phyloP scores from a whole-genome alignment of 495 filamentous ascomycete genomes.

The Hypoxylon subgilvum region DNA sequence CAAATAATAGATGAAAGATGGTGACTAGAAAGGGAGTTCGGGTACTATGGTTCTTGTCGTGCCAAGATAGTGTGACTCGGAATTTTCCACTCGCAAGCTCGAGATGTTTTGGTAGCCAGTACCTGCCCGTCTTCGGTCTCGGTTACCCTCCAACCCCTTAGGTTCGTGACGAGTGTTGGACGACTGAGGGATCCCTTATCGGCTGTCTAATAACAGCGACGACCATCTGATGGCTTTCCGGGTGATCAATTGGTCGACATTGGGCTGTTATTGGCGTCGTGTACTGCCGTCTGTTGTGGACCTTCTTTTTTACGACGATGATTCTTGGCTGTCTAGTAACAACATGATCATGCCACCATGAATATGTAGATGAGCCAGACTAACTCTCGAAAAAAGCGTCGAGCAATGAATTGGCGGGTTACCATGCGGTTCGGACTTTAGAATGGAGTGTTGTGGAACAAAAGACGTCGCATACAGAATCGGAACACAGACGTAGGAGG shows the following conservation, averaged over 20 bases:
- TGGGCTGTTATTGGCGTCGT: constrained; percentile 21
- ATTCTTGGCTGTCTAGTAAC: constrained; percentile 41
- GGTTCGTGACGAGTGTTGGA: constrained; percentile 5
- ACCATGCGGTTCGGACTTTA: not conserved
- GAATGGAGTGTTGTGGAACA: constrained; percentile 21
- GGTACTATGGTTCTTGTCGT: constrained; percentile 4
- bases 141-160: constrained; percentile 3
- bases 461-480: constrained; percentile 1
- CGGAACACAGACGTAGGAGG: constrained; percentile 12
- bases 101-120: constrained; percentile 1
- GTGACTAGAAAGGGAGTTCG: not conserved
- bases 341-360: constrained; percentile 26
- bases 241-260: constrained; percentile 23
- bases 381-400: constrained; percentile 1
- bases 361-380: not conserved
- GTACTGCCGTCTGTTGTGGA: constrained; percentile 16
- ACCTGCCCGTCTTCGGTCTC: constrained; percentile 1
- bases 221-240: constrained; percentile 4
- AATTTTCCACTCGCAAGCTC: constrained; percentile 1
- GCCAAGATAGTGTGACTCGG: constrained; percentile 3
- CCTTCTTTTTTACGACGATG: constrained; percentile 3
- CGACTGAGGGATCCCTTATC: constrained; percentile 10
- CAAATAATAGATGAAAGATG: not conserved
- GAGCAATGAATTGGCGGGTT: not conserved
- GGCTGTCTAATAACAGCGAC: constrained; percentile 37